Conservation (phyloP, 495 filamentous ascomycete species). For the Aspergillus kassunensis region DNA sequence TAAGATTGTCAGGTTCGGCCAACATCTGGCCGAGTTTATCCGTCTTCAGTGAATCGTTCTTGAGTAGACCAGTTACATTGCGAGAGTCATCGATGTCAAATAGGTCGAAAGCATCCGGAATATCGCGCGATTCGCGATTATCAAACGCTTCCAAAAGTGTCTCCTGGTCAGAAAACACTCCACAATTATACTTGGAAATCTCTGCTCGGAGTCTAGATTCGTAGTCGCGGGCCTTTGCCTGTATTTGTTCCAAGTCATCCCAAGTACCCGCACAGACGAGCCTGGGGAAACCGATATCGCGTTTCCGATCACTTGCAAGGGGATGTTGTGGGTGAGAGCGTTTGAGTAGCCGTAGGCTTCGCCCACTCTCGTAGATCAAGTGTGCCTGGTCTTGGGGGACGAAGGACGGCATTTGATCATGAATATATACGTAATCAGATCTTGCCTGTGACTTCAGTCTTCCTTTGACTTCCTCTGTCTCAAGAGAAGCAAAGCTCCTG, state of each 20-base stretch:
- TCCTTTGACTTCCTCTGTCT: constrained; percentile 42
- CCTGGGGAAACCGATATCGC: constrained; percentile 45
- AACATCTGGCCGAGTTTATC: constrained; percentile 30
- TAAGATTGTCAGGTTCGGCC: constrained; percentile 13
- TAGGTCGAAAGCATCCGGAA: constrained; percentile 30
- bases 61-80: constrained; percentile 22
- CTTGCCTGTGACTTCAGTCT: constrained; percentile 51
- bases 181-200: constrained; percentile 37
- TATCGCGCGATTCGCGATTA: constrained; percentile 6
- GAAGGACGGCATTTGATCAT: constrained; percentile 61
- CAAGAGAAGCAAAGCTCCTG: constrained; percentile 57
- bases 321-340: constrained; percentile 75
- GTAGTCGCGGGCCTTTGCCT: constrained; percentile 58
- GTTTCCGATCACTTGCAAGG: constrained; percentile 51
- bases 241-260: constrained; percentile 63
- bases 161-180: constrained; percentile 2
- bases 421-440: constrained; percentile 58
- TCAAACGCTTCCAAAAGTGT: not conserved
- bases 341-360: constrained; percentile 69
- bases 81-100: constrained; percentile 37
- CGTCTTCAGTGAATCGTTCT: constrained; percentile 23
- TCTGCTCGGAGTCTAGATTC: constrained; percentile 47
- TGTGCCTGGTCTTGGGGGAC: constrained; percentile 60
- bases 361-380: constrained; percentile 71
- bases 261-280: constrained; percentile 75